Evolutionary conservation across 139 green algal genomes (phyloP), one percentile per base, ranked within the genome.

Genomic region (Picochlorum sp.): DNA sequence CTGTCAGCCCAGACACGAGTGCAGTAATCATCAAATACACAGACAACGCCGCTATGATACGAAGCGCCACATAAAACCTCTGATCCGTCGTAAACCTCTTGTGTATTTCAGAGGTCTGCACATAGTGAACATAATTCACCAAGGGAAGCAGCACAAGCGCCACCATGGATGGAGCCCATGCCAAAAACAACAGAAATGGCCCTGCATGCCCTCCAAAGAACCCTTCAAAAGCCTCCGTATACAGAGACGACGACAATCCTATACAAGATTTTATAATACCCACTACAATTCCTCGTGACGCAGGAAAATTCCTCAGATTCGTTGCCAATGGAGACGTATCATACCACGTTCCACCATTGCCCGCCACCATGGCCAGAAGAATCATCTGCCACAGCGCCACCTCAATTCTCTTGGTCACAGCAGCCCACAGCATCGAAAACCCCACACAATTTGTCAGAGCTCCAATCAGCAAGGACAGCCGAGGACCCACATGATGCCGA

Each of bases 291-390:
- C 89, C 89, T 0, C 88, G 72, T 21, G 84, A 55, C 45, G 72
- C 60, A 3, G 85, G 81, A 64, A 96, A 94, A 78, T 95, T 96
- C 24, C 80, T 67, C 11, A 91, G 64, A 70, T 80, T 89, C 15
- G 84, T 94, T 28, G 83, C 84, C 10, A 96, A 62, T 4, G 57
- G 68, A 14, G 68, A 44, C 3, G 83, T 88, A 68, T 95, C 88
- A 30, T 77, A 72, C 79, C 82, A 95, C 0, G 75, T 85, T 41
- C 76, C 73, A 1, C 72, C 72, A 31, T 87, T 90, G 34, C 81
- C 74, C 62, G 83, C 77, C 41, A 73, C 20, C 1, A 60, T 31
- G 0, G 63, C 61, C 2, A 80, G 45, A 13, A 60, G 15, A 16
- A 65, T 16, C 28, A 84, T 55, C 2, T 66, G 63, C 54, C 49